phyloP scores from a whole-genome alignment of 75 land plant species.

The Adiantum capillusveneris region DNA sequence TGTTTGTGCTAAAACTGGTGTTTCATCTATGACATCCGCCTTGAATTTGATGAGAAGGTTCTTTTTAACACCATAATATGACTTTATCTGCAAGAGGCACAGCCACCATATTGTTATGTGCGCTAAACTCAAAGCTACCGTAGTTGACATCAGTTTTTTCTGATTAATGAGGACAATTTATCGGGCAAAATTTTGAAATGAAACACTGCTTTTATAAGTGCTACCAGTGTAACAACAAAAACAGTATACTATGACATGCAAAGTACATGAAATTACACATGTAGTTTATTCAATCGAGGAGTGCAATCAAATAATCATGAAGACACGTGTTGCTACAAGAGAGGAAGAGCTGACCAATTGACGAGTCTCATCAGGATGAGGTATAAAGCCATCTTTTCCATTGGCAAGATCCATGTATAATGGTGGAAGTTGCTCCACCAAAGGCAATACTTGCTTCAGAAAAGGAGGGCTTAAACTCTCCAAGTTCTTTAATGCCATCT shows the following conservation, averaged over 20 bases:
- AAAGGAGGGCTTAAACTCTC: slow-evolving; percentile 78
- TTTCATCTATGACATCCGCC: slow-evolving; percentile 90
- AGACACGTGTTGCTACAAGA: not conserved
- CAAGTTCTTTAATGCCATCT: slow-evolving; percentile 77
- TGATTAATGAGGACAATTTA: not conserved
- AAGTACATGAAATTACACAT: too few relatives aligned
- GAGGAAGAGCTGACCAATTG: slow-evolving; percentile 47
- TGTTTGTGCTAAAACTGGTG: slow-evolving; percentile 63
- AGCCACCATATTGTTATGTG: too few relatives aligned
- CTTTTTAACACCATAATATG: slow-evolving; percentile 82
- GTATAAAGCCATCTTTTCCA: slow-evolving; percentile 84
- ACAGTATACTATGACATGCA: too few relatives aligned
- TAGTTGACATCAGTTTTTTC: not conserved
- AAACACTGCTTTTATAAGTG: not conserved
- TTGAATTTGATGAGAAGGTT: slow-evolving; percentile 88
- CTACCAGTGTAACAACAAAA: too few relatives aligned
- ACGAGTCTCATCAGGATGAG: slow-evolving; percentile 79
- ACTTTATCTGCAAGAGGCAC: slow-evolving; percentile 51
- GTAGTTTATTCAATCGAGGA: too few relatives aligned
- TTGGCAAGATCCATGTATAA: slow-evolving; percentile 78
- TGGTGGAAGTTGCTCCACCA: slow-evolving; percentile 92
- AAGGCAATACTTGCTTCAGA: slow-evolving; percentile 84
- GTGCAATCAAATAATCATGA: too few relatives aligned
- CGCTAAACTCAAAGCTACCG: too few relatives aligned
- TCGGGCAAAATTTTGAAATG: too few relatives aligned